Base-by-base conservation (phyloP, 768 basidiomycete species). In the Aureoboletus auriporus region DNA sequence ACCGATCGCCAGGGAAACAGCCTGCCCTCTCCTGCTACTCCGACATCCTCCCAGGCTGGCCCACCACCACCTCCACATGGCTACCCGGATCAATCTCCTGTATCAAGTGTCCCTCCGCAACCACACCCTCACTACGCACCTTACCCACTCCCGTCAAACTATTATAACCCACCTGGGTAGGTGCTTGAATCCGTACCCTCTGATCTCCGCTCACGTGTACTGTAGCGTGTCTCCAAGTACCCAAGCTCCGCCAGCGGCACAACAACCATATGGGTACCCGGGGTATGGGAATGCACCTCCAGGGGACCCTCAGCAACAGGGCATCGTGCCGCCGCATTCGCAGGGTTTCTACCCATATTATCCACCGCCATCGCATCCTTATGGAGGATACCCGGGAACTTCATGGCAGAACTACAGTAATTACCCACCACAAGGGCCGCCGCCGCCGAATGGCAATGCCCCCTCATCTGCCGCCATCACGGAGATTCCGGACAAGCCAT, bases 341-440 rank as follows among this genome's bases (percentile, higher is more conserved):
- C 55, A 62, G 17, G 46, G 51, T 3, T 70, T 60, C 44, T 68
- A 68, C 36, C 56, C 66, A 12, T 70, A 71, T 38, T 70, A 69
- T 39, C 54, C 66, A 1, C 52, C 63, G 0, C 56, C 59, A 6
- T 50, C 69, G 10, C 65, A 62, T 23, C 50, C 60, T 1, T 69
- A 66, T 34, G 60, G 62, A 33, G 65, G 64, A 1, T 71, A 71
- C 47, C 50, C 64, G 0, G 37, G 40, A 13, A 27, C 56, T 23
- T 23, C 20, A 6, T 68, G 65, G 68, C 61, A 51, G 2, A 53
- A 54, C 4, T 71, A 70, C 42, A 47, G 63, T 10, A 51, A 53
- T 14, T 71, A 70, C 49, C 64, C 67, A n/a, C 57, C 64, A 38
- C 57, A 51, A 13, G 58, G 60, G 14, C 44, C 59, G 28, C 40